Evolutionary conservation across 495 filamentous ascomycete genomes (phyloP).

Genomic region (Xylaria scruposa): DNA sequence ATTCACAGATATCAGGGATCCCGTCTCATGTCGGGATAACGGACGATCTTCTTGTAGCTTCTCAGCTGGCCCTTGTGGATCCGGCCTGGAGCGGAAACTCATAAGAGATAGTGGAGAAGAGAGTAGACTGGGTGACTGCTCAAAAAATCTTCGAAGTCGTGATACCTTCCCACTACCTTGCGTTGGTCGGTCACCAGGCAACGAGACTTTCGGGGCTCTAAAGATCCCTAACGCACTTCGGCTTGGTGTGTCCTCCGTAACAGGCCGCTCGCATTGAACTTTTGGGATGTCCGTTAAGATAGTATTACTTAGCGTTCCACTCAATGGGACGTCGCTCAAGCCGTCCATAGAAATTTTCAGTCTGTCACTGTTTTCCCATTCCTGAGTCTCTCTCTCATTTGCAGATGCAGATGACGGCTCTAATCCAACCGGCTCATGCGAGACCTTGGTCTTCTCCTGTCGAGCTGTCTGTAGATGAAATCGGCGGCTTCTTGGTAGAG

Average conservation of each 20-base stretch:
- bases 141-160: constrained; percentile 40
- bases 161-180: constrained; percentile 33
- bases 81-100: constrained; percentile 29
- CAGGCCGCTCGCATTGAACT: not conserved
- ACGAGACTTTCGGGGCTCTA: not conserved
- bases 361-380: not conserved
- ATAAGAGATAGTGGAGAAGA: constrained; percentile 30
- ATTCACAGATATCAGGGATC: constrained; percentile 33
- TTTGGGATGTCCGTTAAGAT: not conserved
- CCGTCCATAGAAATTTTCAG: constrained; percentile 8
- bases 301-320: not conserved
- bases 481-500: not conserved
- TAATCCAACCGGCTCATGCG: not conserved
- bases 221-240: not conserved
- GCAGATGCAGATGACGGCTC: not conserved
- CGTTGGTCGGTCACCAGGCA: not conserved
- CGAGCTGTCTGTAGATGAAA: not conserved
- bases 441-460: not conserved
- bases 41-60: not conserved
- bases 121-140: constrained; percentile 30
- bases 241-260: not conserved
- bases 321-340: not conserved
- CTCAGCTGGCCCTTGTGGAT: not conserved
- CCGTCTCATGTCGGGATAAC: constrained; percentile 24
- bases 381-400: not conserved